phyloP scores from a whole-genome alignment of 352 stramenopile genomes.

The Globisporangium acanthophoron region DNA sequence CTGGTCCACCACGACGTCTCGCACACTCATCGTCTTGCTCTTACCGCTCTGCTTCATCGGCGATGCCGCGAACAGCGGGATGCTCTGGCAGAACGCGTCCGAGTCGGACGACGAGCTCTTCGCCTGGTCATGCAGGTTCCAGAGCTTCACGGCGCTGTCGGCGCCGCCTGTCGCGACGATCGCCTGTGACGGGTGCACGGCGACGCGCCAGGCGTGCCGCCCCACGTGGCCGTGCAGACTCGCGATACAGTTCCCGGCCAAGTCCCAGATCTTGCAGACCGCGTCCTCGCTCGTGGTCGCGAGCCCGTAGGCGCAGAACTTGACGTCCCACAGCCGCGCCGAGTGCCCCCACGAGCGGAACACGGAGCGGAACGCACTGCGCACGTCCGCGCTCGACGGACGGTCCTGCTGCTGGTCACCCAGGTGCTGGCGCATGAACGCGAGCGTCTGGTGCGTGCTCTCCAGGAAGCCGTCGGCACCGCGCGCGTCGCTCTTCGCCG shows the following conservation, averaged over 20 bases:
- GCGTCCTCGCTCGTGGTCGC: slow-evolving; percentile 77
- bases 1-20: slow-evolving; percentile 41
- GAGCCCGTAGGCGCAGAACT: slow-evolving; percentile 45
- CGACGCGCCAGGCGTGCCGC: slow-evolving; percentile 74
- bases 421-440: slow-evolving; percentile 9
- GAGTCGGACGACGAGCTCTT: slow-evolving; percentile 27
- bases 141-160: slow-evolving; percentile 80
- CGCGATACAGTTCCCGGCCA: slow-evolving; percentile 52
- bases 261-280: slow-evolving; percentile 68
- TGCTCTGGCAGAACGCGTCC: slow-evolving; percentile 10
- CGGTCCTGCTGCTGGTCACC: background rate
- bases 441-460: slow-evolving; percentile 9
- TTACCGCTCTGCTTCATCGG: slow-evolving; percentile 24
- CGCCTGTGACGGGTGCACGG: slow-evolving; percentile 38
- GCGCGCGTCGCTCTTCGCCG: background rate
- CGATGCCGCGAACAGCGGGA: slow-evolving; percentile 10
- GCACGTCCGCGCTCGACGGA: slow-evolving; percentile 8
- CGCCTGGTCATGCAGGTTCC: slow-evolving; percentile 56
- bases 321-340: slow-evolving; percentile 82
- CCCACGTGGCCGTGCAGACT: slow-evolving; percentile 72
- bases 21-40: slow-evolving; percentile 26
- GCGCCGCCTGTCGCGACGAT: slow-evolving; percentile 65
- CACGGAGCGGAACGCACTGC: slow-evolving; percentile 30
- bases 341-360: slow-evolving; percentile 81
- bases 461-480: slow-evolving; percentile 7